Conservation (phyloP, 768 basidiomycete species). For the Psilocybe cubensis region DNA sequence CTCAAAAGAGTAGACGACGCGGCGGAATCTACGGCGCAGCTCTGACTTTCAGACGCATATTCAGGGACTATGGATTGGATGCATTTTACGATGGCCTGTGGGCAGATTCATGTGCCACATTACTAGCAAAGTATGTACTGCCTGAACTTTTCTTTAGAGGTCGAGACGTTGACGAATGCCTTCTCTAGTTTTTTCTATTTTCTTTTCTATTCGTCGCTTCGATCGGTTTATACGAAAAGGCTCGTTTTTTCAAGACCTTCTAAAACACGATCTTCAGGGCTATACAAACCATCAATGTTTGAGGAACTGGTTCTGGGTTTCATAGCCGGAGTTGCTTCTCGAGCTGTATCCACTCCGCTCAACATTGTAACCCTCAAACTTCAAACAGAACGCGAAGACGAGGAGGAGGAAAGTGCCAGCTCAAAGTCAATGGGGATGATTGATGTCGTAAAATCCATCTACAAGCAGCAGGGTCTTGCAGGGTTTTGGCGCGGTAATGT, state of each 20-base stretch:
- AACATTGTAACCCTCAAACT: slow-evolving; percentile 58
- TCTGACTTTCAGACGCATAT: slow-evolving; percentile 40
- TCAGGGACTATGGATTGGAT: slow-evolving; percentile 41
- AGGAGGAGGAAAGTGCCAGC: slow-evolving; percentile 30
- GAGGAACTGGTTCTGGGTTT: slow-evolving; percentile 62
- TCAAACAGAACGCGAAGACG: slow-evolving; percentile 45
- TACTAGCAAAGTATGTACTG: slow-evolving; percentile 51
- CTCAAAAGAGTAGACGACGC: slow-evolving; percentile 22
- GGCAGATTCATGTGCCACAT: slow-evolving; percentile 55
- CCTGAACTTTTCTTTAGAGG: neutral
- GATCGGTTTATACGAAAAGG: slow-evolving; percentile 41
- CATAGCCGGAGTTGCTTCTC: slow-evolving; percentile 57
- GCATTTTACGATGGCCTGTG: slow-evolving; percentile 55
- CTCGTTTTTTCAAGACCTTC: slow-evolving; percentile 15
- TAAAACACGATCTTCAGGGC: slow-evolving; percentile 7
- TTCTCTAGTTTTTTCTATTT: slow-evolving; percentile 58
- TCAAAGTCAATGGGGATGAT: slow-evolving; percentile 26
- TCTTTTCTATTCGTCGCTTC: slow-evolving; percentile 57
- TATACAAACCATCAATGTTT: slow-evolving; percentile 38
- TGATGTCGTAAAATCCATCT: slow-evolving; percentile 44
- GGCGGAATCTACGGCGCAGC: slow-evolving; percentile 34
- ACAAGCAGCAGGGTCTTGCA: slow-evolving; percentile 47
- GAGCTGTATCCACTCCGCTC: slow-evolving; percentile 57
- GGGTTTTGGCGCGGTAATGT: slow-evolving; percentile 63
- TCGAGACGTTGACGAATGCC: neutral